Base-by-base conservation (phyloP, 2,329 filamentous ascomycete genomes). In the Grosmannia clavigera region DNA sequence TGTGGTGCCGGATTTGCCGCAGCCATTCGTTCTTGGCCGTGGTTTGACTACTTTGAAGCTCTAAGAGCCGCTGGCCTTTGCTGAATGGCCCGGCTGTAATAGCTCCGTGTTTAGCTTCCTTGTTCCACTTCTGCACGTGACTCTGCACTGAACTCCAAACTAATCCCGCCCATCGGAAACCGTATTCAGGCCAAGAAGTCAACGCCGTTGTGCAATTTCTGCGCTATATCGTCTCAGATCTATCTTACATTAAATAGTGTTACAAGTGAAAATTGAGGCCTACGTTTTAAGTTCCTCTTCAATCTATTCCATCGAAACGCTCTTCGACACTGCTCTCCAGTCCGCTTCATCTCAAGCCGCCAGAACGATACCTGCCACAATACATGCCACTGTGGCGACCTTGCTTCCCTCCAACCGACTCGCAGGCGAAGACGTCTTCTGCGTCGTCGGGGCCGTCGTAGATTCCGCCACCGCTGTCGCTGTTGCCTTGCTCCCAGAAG, bases 401-500 rank as follows among this genome's bases (percentile, higher is more conserved):
- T 56, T 52, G 51, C 63, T 64, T 63, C 62, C 61, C 57, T 58
- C 65, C 62, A 67, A 57, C 54, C 65, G 66, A 29, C 65, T 65
- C 1, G 66, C 67, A 0, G 64, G 60, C 19, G 69, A 69, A 9
- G 62, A 61, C 27, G 65, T 57, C 5, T 66, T 60, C 9, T 70
- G 69, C 12, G 69, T 65, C 1, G 65, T 56, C 5, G 64, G 58
- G 31, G 63, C 55, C 19, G 66, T 54, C 48, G 66, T 65, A 25
- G 65, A 62, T 51, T 63, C 63, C 27, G 68, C 62, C 40, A 64
- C 65, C 27, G 66, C 67, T 27, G 68, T 64, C 35, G 65, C 63
- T 5, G 70, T 63, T 16, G 73, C 71, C 60, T 73, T 70, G 58
- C 75, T 70, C 35, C 74, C 73, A 60, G 69, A 69, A 25, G 74